These are phyloP conservation scores for Amanita bisporigera DNA, from an alignment of 1,284 basidiomycete genomes.

Conservation along the genomic window DNA sequence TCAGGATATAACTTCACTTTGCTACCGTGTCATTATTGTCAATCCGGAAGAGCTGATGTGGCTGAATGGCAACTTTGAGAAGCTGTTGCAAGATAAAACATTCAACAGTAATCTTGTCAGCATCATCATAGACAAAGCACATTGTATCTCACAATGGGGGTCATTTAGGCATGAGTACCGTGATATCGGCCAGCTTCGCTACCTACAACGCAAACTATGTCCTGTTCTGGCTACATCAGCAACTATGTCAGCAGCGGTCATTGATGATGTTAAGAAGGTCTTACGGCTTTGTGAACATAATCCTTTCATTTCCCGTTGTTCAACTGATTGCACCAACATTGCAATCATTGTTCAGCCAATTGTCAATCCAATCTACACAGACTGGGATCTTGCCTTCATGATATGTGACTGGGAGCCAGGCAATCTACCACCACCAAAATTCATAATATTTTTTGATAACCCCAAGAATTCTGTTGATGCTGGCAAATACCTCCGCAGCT, in stretches of 20 bases:
- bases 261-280: constrained; percentile 27
- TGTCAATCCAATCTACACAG: constrained; percentile 27
- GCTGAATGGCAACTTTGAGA: constrained; percentile 14
- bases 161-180: constrained; percentile 39
- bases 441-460: constrained; percentile 38
- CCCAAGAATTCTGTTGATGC: constrained; percentile 26
- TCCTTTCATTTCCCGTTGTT: constrained; percentile 18
- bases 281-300: constrained; percentile 26
- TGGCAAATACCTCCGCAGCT: constrained; percentile 16
- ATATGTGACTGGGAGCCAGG: constrained; percentile 21
- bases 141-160: constrained; percentile 39
- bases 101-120: constrained; percentile 15
- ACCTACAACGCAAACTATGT: constrained; percentile 23
- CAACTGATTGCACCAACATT: constrained; percentile 42
- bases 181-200: constrained; percentile 29
- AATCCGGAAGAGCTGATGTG: constrained; percentile 22
- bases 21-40: too few relatives aligned
- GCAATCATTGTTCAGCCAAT: constrained; percentile 35
- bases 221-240: constrained; percentile 40
- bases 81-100: constrained; percentile 7
- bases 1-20: constrained; percentile 16
- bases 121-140: constrained; percentile 38
- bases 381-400: constrained; percentile 39
- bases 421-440: constrained; percentile 26
- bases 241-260: constrained; percentile 34